These are phyloP conservation scores for Hymenoscyphus occultus DNA, from an alignment of 2,329 filamentous ascomycete species.

Conservation along the genomic window DNA sequence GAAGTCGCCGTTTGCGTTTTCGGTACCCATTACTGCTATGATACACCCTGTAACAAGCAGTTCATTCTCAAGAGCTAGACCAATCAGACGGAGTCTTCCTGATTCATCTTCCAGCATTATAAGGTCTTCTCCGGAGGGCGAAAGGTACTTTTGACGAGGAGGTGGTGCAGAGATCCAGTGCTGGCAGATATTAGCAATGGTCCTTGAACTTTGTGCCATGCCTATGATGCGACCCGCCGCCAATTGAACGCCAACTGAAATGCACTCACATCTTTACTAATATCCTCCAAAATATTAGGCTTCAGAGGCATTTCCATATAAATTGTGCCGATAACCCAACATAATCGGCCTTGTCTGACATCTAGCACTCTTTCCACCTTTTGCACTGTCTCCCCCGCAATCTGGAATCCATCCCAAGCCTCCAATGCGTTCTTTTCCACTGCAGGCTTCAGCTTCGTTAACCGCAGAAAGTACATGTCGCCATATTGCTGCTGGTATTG, in stretches of 20 bases:
- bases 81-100: slow-evolving; percentile 77
- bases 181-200: slow-evolving; percentile 41
- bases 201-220: neutral
- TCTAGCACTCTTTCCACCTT: slow-evolving; percentile 87
- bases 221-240: neutral
- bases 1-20: slow-evolving; percentile 88
- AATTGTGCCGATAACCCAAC: slow-evolving; percentile 91
- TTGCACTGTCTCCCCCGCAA: slow-evolving; percentile 72
- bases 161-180: slow-evolving; percentile 87
- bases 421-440: slow-evolving; percentile 72
- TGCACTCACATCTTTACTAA: slow-evolving; percentile 76
- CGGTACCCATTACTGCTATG: slow-evolving; percentile 89
- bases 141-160: slow-evolving; percentile 72
- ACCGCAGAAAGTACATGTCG: slow-evolving; percentile 94
- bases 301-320: slow-evolving; percentile 98
- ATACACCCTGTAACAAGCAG: slow-evolving; percentile 90
- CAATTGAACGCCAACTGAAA: neutral
- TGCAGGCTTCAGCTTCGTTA: slow-evolving; percentile 80
- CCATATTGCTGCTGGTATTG: slow-evolving; percentile 95
- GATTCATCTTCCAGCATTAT: slow-evolving; percentile 96
- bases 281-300: slow-evolving; percentile 92
- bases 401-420: slow-evolving; percentile 74
- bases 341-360: slow-evolving; percentile 90
- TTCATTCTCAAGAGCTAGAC: slow-evolving; percentile 62
- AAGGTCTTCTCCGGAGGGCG: slow-evolving; percentile 55